Evolutionary conservation across 1,284 basidiomycete genomes (phyloP).

Genomic region (Trichosporon asahii): DNA sequence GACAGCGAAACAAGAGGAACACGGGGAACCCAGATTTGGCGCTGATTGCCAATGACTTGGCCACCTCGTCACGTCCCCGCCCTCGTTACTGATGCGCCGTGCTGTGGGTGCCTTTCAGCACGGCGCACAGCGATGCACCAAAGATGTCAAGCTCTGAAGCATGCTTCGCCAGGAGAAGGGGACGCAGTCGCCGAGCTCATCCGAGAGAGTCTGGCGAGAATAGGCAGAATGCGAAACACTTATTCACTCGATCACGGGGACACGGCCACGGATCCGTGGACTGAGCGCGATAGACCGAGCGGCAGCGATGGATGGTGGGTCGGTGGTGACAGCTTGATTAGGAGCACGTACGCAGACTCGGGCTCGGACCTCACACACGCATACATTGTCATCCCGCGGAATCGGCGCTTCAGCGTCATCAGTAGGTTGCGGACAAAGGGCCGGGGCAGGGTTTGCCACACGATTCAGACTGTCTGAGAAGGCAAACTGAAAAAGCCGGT

Average conservation of each 20-base stretch:
- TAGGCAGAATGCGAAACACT: neutral
- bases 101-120: neutral
- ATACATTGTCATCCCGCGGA: no score
- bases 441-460: neutral
- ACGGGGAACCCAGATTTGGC: neutral
- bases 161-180: neutral
- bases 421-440: neutral
- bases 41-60: neutral
- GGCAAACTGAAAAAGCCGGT: conserved; percentile 1
- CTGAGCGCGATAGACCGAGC: neutral
- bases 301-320: neutral
- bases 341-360: neutral
- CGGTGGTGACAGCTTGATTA: neutral
- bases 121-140: neutral
- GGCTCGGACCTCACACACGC: no score
- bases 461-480: neutral
- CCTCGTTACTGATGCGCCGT: neutral
- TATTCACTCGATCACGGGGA: neutral
- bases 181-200: neutral
- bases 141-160: neutral
- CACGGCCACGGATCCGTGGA: neutral
- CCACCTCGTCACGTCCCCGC: neutral
- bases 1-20: neutral
- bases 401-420: no score
- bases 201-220: no score